A percentile compares a stretch with the other conserved stretches of the same genome.
These are phyloP conservation scores for Geranomyces michiganensis DNA, from an alignment of 192 early-diverging fungal species.

Conservation along the genomic window DNA sequence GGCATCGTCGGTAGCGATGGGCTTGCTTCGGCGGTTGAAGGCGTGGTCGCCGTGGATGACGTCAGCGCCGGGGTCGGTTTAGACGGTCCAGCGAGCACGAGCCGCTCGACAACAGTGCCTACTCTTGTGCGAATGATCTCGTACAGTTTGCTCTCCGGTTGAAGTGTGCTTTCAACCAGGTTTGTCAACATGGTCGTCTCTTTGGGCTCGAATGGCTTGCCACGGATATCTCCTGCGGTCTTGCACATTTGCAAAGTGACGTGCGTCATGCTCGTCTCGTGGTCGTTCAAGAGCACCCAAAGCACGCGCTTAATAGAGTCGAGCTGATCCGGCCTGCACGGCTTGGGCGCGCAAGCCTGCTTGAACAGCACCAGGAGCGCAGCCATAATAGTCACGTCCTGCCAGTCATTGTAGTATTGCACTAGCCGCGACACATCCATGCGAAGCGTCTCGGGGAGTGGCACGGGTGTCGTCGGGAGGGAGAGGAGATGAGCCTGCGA, in stretches of 20 bases:
- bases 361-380: slow-evolving; percentile 48
- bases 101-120: slow-evolving; percentile 6
- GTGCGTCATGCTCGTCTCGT: slow-evolving; percentile 53
- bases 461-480: slow-evolving; percentile 9
- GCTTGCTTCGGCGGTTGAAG: not conserved
- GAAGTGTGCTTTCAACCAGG: slow-evolving; percentile 51
- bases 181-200: slow-evolving; percentile 36
- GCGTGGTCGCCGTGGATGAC: not conserved
- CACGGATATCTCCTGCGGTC: slow-evolving; percentile 43
- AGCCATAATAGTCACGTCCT: slow-evolving; percentile 57
- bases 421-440: slow-evolving; percentile 52
- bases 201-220: slow-evolving; percentile 12
- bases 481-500: slow-evolving; percentile 29
- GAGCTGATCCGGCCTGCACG: slow-evolving; percentile 6
- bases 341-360: slow-evolving; percentile 36
- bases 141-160: slow-evolving; percentile 44
- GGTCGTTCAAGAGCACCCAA: slow-evolving; percentile 60
- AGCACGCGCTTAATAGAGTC: slow-evolving; percentile 39
- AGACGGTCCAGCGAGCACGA: not conserved
- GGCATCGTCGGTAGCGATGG: not conserved
- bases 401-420: slow-evolving; percentile 56
- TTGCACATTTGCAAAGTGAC: slow-evolving; percentile 50
- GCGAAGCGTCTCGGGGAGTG: slow-evolving; percentile 50
- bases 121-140: slow-evolving; percentile 45
- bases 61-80: not conserved